Conservation (phyloP, 1,284 basidiomycete species). For the Athelia sp. region DNA sequence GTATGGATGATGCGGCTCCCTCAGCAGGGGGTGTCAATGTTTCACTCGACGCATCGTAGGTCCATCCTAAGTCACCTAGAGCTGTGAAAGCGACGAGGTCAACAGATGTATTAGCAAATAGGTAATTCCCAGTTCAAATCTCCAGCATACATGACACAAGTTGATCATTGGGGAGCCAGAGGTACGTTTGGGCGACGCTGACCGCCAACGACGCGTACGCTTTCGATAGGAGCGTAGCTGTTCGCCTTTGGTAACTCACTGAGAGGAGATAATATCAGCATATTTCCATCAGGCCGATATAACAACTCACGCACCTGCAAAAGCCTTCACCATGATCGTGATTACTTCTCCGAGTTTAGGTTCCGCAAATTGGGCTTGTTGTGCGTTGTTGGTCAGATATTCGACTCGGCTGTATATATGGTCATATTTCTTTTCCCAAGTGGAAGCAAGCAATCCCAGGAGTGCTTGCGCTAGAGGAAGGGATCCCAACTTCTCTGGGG, state of each 20-base stretch:
- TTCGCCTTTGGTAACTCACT: slow-evolving; percentile 50
- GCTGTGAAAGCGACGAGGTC: slow-evolving; percentile 24
- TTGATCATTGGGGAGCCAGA: slow-evolving; percentile 45
- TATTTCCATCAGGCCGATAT: neutral
- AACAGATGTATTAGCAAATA: neutral
- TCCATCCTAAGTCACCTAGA: slow-evolving; percentile 41
- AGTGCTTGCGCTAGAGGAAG: slow-evolving; percentile 42
- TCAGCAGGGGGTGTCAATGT: slow-evolving; percentile 35
- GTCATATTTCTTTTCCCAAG: slow-evolving; percentile 47
- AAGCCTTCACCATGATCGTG: slow-evolving; percentile 35
- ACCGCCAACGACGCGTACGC: slow-evolving; percentile 60
- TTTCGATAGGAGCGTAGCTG: slow-evolving; percentile 47
- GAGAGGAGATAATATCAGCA: neutral
- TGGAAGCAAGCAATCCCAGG: slow-evolving; percentile 40
- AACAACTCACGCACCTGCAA: slow-evolving; percentile 39
- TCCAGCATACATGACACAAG: slow-evolving; percentile 39
- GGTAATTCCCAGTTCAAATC: neutral
- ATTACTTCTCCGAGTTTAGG: slow-evolving; percentile 40
- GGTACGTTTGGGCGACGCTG: slow-evolving; percentile 46
- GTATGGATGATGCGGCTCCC: slow-evolving; percentile 2
- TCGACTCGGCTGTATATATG: slow-evolving; percentile 47
- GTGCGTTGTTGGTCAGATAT: slow-evolving; percentile 34
- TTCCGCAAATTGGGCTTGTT: slow-evolving; percentile 37
- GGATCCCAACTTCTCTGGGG: slow-evolving; percentile 41
- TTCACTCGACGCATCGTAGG: slow-evolving; percentile 39